These are phyloP conservation scores for Astragalus membranaceus DNA, from an alignment of 306 rosid species.

Conservation along the genomic window DNA sequence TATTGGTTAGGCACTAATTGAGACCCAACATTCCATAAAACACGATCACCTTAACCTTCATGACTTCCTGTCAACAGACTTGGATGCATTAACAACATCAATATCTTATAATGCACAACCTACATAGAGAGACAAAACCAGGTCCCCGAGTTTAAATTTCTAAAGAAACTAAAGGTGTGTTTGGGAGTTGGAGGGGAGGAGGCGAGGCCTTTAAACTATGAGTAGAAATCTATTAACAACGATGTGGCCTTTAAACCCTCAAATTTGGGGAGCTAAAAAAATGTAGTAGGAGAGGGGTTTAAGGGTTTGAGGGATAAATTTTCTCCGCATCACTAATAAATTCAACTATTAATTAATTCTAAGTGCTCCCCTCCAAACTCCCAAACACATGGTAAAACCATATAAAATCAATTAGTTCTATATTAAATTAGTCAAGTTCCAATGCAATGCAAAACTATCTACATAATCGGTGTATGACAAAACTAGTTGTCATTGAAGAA, in stretches of 20 bases:
- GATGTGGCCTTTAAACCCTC: too few relatives aligned
- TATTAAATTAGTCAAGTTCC: neutral
- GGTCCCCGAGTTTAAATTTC: neutral
- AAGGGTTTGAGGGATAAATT: too few relatives aligned
- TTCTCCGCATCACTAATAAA: too few relatives aligned
- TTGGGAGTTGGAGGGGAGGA: too few relatives aligned
- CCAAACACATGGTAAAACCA: neutral
- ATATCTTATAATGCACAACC: neutral
- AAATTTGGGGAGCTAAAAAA: too few relatives aligned
- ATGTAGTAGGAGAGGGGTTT: too few relatives aligned
- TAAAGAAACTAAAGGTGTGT: neutral
- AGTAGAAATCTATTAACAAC: too few relatives aligned
- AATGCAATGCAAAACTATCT: neutral
- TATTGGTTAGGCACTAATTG: neutral
- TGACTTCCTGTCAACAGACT: neutral
- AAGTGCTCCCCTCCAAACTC: too few relatives aligned
- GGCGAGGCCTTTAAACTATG: too few relatives aligned
- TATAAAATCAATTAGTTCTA: neutral
- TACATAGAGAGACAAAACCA: neutral
- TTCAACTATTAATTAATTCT: too few relatives aligned
- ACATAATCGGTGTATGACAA: neutral
- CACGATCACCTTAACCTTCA: neutral
- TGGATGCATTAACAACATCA: neutral
- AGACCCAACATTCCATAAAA: neutral
- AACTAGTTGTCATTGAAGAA: neutral